Percentiles rank a stretch among this genome's conserved stretches.
phyloP scores from a whole-genome alignment of 345 rosid genomes.

The Euphorbia lathyris region DNA sequence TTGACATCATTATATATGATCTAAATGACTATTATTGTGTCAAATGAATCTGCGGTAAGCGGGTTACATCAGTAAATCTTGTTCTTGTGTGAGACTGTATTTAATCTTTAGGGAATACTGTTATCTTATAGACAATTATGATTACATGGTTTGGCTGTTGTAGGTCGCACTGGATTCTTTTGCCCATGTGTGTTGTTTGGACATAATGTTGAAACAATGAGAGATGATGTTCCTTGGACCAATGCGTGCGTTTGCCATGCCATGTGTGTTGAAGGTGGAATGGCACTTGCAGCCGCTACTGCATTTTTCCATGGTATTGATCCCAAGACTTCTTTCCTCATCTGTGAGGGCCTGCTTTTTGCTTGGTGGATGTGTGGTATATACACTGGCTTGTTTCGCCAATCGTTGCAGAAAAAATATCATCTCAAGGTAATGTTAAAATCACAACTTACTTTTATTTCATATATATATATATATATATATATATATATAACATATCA shows the following conservation, averaged over 20 bases:
- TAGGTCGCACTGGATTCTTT: slow-evolving; percentile 71
- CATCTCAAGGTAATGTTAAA: slow-evolving; percentile 67
- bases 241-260: slow-evolving; percentile 84
- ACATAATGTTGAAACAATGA: slow-evolving; percentile 61
- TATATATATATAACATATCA: too few relatives aligned
- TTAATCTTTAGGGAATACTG: background rate
- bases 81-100: too few relatives aligned
- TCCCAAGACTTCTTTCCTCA: slow-evolving; percentile 71
- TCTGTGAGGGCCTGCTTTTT: slow-evolving; percentile 68
- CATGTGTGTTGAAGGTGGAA: slow-evolving; percentile 82
- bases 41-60: too few relatives aligned
- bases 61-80: too few relatives aligned
- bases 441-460: too few relatives aligned
- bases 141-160: slow-evolving; percentile 2
- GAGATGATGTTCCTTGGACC: slow-evolving; percentile 68
- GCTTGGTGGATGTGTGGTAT: slow-evolving; percentile 94
- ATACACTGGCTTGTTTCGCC: slow-evolving; percentile 72
- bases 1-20: too few relatives aligned
- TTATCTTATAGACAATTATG: background rate
- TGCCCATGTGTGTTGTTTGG: slow-evolving; percentile 89
- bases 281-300: slow-evolving; percentile 67
- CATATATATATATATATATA: too few relatives aligned
- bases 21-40: too few relatives aligned
- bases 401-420: slow-evolving; percentile 75
- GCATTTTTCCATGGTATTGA: slow-evolving; percentile 67